Evolutionary conservation across 2,329 filamentous ascomycete species (phyloP), one percentile per base, ranked within the genome.

Genomic region (Stenocarpella maydis): DNA sequence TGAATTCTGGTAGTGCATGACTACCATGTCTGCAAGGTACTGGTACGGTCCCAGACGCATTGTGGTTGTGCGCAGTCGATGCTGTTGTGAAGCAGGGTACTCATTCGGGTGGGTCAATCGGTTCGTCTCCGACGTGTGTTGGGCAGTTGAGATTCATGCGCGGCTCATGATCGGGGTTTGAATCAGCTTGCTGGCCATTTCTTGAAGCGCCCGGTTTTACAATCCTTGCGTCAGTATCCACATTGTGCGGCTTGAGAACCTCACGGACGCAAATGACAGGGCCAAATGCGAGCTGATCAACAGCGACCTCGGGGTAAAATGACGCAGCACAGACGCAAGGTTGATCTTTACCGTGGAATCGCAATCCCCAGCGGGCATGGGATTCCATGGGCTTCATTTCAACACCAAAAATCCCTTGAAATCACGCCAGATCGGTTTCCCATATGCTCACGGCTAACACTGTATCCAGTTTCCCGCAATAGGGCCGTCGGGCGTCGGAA

Each of bases 201-300:
- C 43, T 37, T 63, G 43, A 49, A 24, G 43, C 28, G n/a, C 58
- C 58, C 31, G n/a, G 58, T 63, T 63, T 63, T 61, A 47, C 58
- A 63, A 63, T 63, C 58, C 58, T 63, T 63, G 58, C 58, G 43
- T 63, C 58, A 63, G 58, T 63, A 63, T 63, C 58, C 58, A 63
- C 58, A 63, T 37, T 24, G 12, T 26, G 58, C 43, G 28, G 58
- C 58, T 63, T 26, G 41, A 47, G 19, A 47, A 34, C 39, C 26
- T 61, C 58, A 47, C 28, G 43, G 41, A 43, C 58, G n/a, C 43
- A 43, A 63, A 63, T 63, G 43, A 63, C 26, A 37, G 58, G 43
- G 58, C 43, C 28, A 37, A n/a, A 37, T 37, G 31, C 49, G 43
- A 49, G 43, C 58, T 63, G 58, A 63, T 63, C 19, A 63, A 49